Percentiles rank a stretch among this genome's conserved stretches.
Conservation (phyloP, 2,329 filamentous ascomycete genomes). For the Aspergillus sp. region DNA sequence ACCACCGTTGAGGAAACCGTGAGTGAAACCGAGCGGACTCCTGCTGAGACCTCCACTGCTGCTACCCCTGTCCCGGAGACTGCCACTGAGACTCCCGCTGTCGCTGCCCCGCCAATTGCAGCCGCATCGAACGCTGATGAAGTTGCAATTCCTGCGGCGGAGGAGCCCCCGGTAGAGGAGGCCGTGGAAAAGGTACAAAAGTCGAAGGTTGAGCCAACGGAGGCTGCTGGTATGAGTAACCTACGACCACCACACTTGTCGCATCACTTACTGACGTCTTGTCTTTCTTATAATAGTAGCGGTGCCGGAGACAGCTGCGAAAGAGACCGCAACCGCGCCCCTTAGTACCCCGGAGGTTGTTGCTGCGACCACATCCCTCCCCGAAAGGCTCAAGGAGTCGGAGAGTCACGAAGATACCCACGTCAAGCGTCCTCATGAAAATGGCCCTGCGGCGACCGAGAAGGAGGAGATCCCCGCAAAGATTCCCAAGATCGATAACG, state of each 20-base stretch:
- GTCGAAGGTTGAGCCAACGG: background rate
- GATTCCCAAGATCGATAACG: conserved; percentile 35
- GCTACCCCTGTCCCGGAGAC: conserved; percentile 22
- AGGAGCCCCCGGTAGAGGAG: conserved; percentile 11
- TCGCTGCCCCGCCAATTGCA: conserved; percentile 11
- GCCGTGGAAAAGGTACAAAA: conserved; percentile 10
- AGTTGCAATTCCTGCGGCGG: conserved; percentile 4
- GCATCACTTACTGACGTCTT: conserved; percentile 4
- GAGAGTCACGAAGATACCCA: conserved; percentile 25
- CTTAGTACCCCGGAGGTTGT: conserved; percentile 13
- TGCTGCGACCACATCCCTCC: conserved; percentile 15
- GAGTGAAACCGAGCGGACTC: conserved; percentile 19
- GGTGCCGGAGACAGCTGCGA: conserved; percentile 6
- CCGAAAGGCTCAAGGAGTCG: conserved; percentile 20
- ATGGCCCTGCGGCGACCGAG: conserved; percentile 29
- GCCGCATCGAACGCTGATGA: conserved; percentile 10
- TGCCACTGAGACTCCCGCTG: conserved; percentile 3
- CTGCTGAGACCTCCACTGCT: conserved; percentile 18
- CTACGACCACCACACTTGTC: background rate
- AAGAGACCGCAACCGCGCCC: conserved; percentile 6
- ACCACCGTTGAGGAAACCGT: conserved; percentile 15
- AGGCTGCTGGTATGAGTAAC: conserved; percentile 8
- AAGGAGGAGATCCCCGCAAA: conserved; percentile 35
- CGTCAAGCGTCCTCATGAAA: conserved; percentile 39
- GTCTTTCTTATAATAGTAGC: background rate